Percentiles rank a stretch among this genome's conserved stretches.
phyloP scores from a whole-genome alignment of 495 filamentous ascomycete genomes.

The Podospora appendiculata region DNA sequence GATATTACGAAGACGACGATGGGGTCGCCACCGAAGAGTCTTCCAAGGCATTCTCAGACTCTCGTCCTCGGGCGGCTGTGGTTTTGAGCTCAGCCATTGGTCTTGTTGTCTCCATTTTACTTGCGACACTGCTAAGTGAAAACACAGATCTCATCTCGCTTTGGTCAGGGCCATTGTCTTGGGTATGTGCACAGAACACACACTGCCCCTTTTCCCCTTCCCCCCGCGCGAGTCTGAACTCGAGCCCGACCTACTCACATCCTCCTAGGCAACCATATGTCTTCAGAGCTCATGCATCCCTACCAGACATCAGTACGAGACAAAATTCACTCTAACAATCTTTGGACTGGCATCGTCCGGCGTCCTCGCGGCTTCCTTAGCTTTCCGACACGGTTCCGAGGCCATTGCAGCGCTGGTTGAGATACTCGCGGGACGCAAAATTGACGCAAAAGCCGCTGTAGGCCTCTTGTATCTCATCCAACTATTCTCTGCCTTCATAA shows the following conservation, averaged over 20 bases:
- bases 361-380: constrained; percentile 13
- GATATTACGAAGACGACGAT: constrained; percentile 44
- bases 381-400: constrained; percentile 17
- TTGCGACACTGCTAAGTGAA: no score
- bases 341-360: constrained; percentile 25
- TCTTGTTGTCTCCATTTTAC: no score
- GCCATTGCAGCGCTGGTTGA: constrained; percentile 4
- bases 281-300: constrained; percentile 23
- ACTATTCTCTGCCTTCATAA: constrained; percentile 10
- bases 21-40: constrained; percentile 45
- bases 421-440: background rate
- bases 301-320: constrained; percentile 12
- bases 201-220: background rate
- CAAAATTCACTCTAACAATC: constrained; percentile 23
- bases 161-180: constrained; percentile 21
- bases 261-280: constrained; percentile 7
- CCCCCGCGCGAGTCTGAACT: background rate
- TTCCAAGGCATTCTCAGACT: constrained; percentile 31
- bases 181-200: constrained; percentile 19
- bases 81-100: constrained; percentile 27
- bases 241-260: no score
- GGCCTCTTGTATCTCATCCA: constrained; percentile 17
- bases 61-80: constrained; percentile 25
- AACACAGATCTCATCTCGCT: background rate
- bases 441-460: background rate